Percentiles rank a stretch among this genome's conserved stretches.
phyloP scores from a whole-genome alignment of 768 basidiomycete genomes.

The Boletellus emodensis region DNA sequence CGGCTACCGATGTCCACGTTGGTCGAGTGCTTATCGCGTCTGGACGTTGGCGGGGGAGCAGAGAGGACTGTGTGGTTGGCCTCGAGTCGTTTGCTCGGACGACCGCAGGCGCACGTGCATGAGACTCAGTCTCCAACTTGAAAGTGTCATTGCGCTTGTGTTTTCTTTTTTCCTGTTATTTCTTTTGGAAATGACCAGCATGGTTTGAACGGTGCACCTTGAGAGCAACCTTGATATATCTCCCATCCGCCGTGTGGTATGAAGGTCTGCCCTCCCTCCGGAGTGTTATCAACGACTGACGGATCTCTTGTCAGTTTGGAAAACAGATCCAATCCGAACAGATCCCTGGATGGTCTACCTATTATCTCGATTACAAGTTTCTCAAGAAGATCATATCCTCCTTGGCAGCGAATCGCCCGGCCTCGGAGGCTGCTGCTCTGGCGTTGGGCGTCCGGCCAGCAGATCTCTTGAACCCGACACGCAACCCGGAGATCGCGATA shows the following conservation, averaged over 20 bases:
- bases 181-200: constrained; percentile 20
- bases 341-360: constrained; percentile 92
- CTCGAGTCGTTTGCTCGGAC: too few species aligned
- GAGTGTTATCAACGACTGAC: not conserved
- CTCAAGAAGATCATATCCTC: constrained; percentile 99
- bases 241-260: constrained; percentile 21
- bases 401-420: constrained; percentile 82
- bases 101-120: constrained; percentile 22
- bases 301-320: constrained; percentile 73
- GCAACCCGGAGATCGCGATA: constrained; percentile 30
- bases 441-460: constrained; percentile 77
- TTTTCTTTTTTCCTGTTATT: not conserved
- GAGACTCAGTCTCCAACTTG: constrained; percentile 4
- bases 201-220: constrained; percentile 23
- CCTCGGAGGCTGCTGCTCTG: constrained; percentile 83
- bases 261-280: constrained; percentile 24
- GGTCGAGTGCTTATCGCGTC: not conserved
- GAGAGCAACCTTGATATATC: constrained; percentile 10
- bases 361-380: constrained; percentile 98
- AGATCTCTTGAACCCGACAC: constrained; percentile 40
- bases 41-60: not conserved
- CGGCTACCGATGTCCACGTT: constrained; percentile 5
- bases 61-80: not conserved
- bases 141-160: constrained; percentile 2
- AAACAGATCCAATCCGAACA: constrained; percentile 96